These are phyloP conservation scores for Massospora cicadina DNA, from an alignment of 371 early-diverging fungal genomes.

Conservation along the genomic window DNA sequence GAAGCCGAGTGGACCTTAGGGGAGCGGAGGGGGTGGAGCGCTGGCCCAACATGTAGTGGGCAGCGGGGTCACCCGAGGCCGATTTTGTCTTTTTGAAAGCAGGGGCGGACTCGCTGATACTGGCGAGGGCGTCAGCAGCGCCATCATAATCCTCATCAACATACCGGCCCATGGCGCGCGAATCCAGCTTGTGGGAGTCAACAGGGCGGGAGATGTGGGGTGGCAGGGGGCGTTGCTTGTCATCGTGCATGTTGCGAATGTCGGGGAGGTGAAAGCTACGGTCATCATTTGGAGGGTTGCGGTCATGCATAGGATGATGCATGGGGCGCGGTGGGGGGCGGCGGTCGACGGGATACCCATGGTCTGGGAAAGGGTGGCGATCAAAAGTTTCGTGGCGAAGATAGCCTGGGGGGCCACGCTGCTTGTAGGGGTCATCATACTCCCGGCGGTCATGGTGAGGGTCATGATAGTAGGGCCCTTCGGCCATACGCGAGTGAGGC, in stretches of 20 bases:
- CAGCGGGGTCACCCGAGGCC: not conserved
- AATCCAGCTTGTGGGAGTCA: not conserved
- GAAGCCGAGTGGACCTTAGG: not conserved
- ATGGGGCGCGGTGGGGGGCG: constrained; percentile 1
- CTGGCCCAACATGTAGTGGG: not conserved
- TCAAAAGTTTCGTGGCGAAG: not conserved
- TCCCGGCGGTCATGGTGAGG: constrained; percentile 8
- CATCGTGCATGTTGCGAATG: constrained; percentile 2
- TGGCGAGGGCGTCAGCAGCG: constrained; percentile 6
- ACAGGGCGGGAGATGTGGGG: not conserved
- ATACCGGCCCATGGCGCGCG: not conserved
- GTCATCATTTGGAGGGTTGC: not conserved
- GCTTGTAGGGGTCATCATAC: constrained; percentile 5
- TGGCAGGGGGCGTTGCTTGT: not conserved
- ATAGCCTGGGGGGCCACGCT: not conserved
- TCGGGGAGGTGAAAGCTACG: not conserved
- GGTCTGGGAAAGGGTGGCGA: not conserved
- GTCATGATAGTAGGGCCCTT: not conserved
- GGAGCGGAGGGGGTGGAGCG: not conserved
- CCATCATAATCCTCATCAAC: constrained; percentile 13
- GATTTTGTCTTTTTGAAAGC: not conserved
- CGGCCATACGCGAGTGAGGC: not conserved
- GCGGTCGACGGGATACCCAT: not conserved
- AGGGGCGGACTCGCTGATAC: constrained; percentile 7
- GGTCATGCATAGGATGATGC: not conserved